A percentile compares a stretch with the other conserved stretches of the same genome.
These are phyloP conservation scores for Trichopus zeylanicus DNA, from an alignment of 116 monocot species.

Conservation along the genomic window DNA sequence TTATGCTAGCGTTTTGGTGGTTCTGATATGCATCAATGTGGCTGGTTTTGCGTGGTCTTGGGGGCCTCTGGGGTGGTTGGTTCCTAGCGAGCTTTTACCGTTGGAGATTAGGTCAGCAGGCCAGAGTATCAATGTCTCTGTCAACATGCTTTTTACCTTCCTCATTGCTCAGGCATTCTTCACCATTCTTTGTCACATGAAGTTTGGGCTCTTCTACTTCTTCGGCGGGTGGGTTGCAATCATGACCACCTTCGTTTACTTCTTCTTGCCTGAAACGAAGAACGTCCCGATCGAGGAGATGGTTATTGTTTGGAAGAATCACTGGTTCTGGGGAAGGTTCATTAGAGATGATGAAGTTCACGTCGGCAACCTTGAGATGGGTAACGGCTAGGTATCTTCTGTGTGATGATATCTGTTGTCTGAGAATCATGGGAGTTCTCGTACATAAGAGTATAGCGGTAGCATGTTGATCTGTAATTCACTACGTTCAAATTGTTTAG, in stretches of 20 bases:
- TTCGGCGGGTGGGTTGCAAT: slow-evolving; percentile 17
- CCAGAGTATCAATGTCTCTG: slow-evolving; percentile 15
- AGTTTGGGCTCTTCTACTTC: slow-evolving; percentile 15
- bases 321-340: background rate
- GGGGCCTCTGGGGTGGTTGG: slow-evolving; percentile 15
- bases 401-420: too few species aligned
- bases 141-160: slow-evolving; percentile 10
- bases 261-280: slow-evolving; percentile 15
- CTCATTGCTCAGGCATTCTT: slow-evolving; percentile 16
- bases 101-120: slow-evolving; percentile 15
- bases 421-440: too few species aligned
- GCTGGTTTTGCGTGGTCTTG: slow-evolving; percentile 14
- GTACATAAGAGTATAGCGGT: too few species aligned
- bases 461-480: too few species aligned
- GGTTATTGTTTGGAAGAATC: slow-evolving; percentile 11
- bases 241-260: slow-evolving; percentile 10
- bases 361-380: too few species aligned
- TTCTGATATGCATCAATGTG: slow-evolving; percentile 7
- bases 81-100: slow-evolving; percentile 16
- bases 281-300: background rate
- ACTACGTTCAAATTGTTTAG: too few species aligned
- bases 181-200: slow-evolving; percentile 13
- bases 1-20: background rate
- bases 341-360: background rate
- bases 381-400: too few species aligned